A percentile compares a stretch with the other conserved stretches of the same genome.
phyloP scores from a whole-genome alignment of 805 yeast species.

The Cyberlindnera mycetangii region DNA sequence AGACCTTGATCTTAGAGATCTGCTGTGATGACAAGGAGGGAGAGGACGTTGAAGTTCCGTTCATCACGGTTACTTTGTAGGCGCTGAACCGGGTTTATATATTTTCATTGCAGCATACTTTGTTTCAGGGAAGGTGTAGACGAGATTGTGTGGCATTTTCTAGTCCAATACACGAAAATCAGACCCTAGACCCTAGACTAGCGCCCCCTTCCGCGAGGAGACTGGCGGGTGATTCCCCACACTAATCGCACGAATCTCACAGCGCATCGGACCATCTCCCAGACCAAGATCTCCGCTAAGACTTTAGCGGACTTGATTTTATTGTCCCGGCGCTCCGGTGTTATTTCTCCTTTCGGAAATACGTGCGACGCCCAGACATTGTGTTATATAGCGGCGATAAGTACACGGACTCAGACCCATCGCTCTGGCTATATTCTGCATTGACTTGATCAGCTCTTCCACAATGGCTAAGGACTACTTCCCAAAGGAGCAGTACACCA shows the following conservation, averaged over 20 bases:
- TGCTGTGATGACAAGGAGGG: constrained; percentile 91
- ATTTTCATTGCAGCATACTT: no score
- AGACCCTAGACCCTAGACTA: no score
- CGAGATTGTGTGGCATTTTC: no score
- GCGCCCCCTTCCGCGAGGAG: no score
- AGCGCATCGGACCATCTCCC: no score
- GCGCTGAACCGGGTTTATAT: background rate
- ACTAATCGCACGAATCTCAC: no score
- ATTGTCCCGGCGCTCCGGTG: no score
- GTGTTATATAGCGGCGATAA: background rate
- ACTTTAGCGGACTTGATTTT: background rate
- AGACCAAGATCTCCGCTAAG: no score
- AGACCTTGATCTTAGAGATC: constrained; percentile 80
- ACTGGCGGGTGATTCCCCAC: no score
- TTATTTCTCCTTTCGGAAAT: background rate
- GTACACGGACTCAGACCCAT: background rate
- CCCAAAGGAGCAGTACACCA: constrained; percentile 20
- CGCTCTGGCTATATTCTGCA: no score
- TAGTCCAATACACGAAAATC: no score
- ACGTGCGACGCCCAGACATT: background rate
- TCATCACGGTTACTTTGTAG: constrained; percentile 60
- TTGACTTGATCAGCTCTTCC: background rate
- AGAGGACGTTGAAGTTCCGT: constrained; percentile 96
- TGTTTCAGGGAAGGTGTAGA: background rate
- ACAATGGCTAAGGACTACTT: constrained; percentile 11